A percentile compares a stretch with the other conserved stretches of the same genome.
These are phyloP conservation scores for Knoxdaviesia proteae DNA, from an alignment of 2,329 filamentous ascomycete species.

Conservation along the genomic window DNA sequence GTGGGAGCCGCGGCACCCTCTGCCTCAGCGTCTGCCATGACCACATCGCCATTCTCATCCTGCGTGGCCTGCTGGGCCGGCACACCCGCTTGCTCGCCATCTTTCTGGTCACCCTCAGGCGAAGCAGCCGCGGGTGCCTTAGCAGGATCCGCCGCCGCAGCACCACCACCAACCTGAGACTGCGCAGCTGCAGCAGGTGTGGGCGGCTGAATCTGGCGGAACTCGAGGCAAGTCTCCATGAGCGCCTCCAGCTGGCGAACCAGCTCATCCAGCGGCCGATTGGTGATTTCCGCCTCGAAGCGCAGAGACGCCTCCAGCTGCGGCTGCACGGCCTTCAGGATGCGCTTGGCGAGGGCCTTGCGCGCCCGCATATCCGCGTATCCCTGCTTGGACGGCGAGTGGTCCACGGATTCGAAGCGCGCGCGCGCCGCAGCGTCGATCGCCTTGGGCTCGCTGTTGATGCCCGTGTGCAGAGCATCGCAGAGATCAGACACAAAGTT, in stretches of 20 bases:
- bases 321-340: constrained; percentile 65
- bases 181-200: constrained; percentile 14
- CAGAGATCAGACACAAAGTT: constrained; percentile 36
- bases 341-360: constrained; percentile 70
- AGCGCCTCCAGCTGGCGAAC: constrained; percentile 55
- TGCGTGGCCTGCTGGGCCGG: neutral
- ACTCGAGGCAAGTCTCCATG: constrained; percentile 45
- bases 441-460: constrained; percentile 20
- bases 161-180: constrained; percentile 18
- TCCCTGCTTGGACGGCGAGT: constrained; percentile 26
- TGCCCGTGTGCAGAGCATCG: constrained; percentile 28
- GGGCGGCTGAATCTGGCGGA: constrained; percentile 19
- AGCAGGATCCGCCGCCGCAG: constrained; percentile 3
- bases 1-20: neutral
- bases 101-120: neutral
- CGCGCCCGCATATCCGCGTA: constrained; percentile 57
- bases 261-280: constrained; percentile 47
- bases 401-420: constrained; percentile 18
- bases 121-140: neutral
- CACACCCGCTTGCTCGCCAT: neutral
- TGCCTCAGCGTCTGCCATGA: constrained; percentile 4
- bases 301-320: constrained; percentile 54
- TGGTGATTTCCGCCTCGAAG: constrained; percentile 63
- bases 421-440: constrained; percentile 5
- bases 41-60: constrained; percentile 2